phyloP scores from a whole-genome alignment of 78 protist genomes.

The Chrysochromulina tobinii region DNA sequence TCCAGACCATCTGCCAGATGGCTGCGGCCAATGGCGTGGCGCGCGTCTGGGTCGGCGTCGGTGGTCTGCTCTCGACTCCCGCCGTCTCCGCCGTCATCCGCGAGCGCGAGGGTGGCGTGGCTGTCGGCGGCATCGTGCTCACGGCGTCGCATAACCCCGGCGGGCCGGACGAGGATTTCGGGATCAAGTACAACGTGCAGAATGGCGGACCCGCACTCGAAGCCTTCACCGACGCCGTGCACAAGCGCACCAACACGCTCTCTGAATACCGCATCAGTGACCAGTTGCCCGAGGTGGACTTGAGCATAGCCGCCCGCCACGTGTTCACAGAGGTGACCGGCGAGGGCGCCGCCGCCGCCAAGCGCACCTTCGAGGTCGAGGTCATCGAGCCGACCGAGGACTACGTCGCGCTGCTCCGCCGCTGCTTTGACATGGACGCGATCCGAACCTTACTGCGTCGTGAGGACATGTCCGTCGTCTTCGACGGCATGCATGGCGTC shows the following conservation, averaged over 20 bases:
- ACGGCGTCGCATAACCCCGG: constrained; percentile 99
- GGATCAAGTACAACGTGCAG: constrained; percentile 93
- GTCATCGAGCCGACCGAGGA: constrained; percentile 76
- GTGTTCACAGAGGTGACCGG: neutral
- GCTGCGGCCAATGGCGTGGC: constrained; percentile 88
- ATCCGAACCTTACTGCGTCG: constrained; percentile 59
- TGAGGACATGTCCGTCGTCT: constrained; percentile 57
- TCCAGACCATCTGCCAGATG: constrained; percentile 82
- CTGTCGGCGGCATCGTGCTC: constrained; percentile 85
- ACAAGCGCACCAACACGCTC: constrained; percentile 58
- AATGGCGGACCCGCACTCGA: constrained; percentile 92
- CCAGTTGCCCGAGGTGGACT: neutral
- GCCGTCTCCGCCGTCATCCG: constrained; percentile 91
- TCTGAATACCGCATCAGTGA: constrained; percentile 38
- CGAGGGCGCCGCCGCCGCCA: neutral
- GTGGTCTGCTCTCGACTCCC: constrained; percentile 93
- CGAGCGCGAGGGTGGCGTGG: constrained; percentile 22
- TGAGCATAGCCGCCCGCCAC: neutral
- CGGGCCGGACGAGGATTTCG: constrained; percentile 93
- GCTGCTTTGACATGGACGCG: constrained; percentile 80
- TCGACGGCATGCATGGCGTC: constrained; percentile 77
- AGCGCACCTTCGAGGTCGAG: constrained; percentile 45
- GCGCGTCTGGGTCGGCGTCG: constrained; percentile 69
- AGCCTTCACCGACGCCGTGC: constrained; percentile 82
- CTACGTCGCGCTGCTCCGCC: constrained; percentile 61